Evolutionary conservation across 73 alveolate genomes (phyloP), one percentile per base, ranked within the genome.

Genomic region (Blepharisma japonicum): DNA sequence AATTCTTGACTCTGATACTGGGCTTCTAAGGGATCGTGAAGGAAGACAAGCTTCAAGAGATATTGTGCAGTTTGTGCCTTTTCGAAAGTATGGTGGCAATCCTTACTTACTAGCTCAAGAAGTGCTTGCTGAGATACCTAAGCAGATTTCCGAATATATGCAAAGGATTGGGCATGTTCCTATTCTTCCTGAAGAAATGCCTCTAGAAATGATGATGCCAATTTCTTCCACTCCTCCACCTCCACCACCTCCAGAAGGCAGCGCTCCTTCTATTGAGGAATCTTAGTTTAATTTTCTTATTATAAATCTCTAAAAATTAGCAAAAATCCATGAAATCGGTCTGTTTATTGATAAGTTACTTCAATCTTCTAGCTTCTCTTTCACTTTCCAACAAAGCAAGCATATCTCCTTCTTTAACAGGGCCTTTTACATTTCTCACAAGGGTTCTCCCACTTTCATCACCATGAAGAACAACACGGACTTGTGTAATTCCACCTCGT

Each of bases 401-500:
- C 81, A 95, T 88, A 83, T 97, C 99, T 45, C 98, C 98, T 82
- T 86, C 96, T 71, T 97, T 93, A 82, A 96, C 98, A 20, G 99
- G 99, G 45, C 99, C 99, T 94, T 92, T 95, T 87, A 97, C 98
- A 91, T 97, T 96, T 83, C 99, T 90, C 84, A 97, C 91, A 80
- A 97, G 87, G 78, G 94, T 61, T 85, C 99, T 94, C 78, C 89
- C 87, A 70, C 81, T 61, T 80, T 89, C 87, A 82, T 80, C 89
- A 45, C 89, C 90, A 46, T 66, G 89, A 66, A 89, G 61, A 90
- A 92, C 83, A 72, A 87, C 97, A 55, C 92, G 94, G 68, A 97
- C 99, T 87, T 97, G 98, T 77, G 98, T 96, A 80, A 97, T 96
- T 66, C 99, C 99, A 51, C 99, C 99, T 84, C 99, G 96, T 74